phyloP scores from a whole-genome alignment of 1,284 basidiomycete species.

The Coniferiporia weirii region DNA sequence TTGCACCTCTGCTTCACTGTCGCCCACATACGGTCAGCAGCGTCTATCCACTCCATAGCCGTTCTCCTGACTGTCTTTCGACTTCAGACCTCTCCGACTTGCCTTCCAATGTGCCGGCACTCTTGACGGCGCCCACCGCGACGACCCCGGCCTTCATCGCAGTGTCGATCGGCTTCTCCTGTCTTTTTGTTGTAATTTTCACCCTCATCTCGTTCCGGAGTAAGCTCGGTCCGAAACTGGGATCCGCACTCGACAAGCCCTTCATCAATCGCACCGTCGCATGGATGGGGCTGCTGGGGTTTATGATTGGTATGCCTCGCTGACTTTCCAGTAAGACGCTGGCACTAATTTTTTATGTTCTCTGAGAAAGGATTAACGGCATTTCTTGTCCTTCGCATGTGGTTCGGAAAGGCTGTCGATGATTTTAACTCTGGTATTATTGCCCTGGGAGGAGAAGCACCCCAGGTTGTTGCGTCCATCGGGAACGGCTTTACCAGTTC shows the following conservation, averaged over 20 bases:
- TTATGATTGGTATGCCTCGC: conserved; percentile 53
- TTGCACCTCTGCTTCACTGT: conserved; percentile 52
- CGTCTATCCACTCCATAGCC: neutral
- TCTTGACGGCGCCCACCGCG: conserved; percentile 56
- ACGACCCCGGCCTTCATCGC: conserved; percentile 62
- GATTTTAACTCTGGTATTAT: conserved; percentile 67
- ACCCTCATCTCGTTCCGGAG: conserved; percentile 62
- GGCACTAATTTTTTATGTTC: conserved; percentile 8
- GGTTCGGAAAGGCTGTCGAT: conserved; percentile 71
- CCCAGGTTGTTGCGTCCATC: conserved; percentile 55
- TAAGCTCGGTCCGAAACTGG: conserved; percentile 51
- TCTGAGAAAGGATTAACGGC: conserved; percentile 47
- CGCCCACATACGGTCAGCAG: conserved; percentile 56
- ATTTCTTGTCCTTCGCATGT: conserved; percentile 71
- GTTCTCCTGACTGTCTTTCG: neutral
- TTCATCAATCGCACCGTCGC: conserved; percentile 54
- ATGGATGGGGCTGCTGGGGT: conserved; percentile 71
- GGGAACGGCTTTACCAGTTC: conserved; percentile 74
- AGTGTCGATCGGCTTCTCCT: conserved; percentile 51
- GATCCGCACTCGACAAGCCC: conserved; percentile 50
- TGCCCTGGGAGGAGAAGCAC: conserved; percentile 44
- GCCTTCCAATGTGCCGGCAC: conserved; percentile 49
- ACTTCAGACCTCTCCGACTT: conserved; percentile 56
- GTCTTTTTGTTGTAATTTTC: conserved; percentile 65
- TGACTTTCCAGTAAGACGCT: neutral